phyloP scores from a whole-genome alignment of 1,139 yeast genomes.

The Suhomyces bolitotheri region DNA sequence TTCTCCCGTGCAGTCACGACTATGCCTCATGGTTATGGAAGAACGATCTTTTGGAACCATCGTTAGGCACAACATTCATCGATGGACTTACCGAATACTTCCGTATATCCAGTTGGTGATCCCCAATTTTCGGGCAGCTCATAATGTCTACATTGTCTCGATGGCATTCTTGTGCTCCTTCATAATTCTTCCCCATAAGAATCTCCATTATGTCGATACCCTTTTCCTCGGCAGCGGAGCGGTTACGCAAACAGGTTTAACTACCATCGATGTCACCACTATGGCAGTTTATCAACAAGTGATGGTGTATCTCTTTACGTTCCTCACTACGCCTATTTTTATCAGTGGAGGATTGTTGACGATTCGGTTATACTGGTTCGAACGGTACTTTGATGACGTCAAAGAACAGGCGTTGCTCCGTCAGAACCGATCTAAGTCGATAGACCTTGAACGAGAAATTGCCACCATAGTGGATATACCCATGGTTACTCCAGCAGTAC shows the following conservation, averaged over 20 bases:
- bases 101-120: conserved; percentile 28
- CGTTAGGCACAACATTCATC: neutral
- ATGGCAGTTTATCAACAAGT: conserved; percentile 77
- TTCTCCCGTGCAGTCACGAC: neutral
- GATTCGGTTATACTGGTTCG: conserved; percentile 84
- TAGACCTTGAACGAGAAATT: conserved; percentile 76
- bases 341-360: conserved; percentile 80
- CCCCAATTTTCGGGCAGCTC: conserved; percentile 79
- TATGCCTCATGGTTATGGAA: neutral
- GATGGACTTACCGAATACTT: neutral
- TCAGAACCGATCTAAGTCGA: conserved; percentile 1
- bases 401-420: conserved; percentile 59
- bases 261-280: conserved; percentile 66
- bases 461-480: conserved; percentile 26
- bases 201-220: conserved; percentile 71
- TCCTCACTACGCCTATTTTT: conserved; percentile 81
- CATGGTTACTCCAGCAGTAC: too few species aligned
- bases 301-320: conserved; percentile 57
- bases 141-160: conserved; percentile 63
- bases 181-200: conserved; percentile 67
- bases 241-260: conserved; percentile 88
- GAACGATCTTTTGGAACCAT: neutral
- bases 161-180: conserved; percentile 67
- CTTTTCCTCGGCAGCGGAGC: conserved; percentile 76
- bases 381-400: conserved; percentile 80